Base-by-base conservation (phyloP, 2,329 filamentous ascomycete species). In the Neofusicoccum sp. region DNA sequence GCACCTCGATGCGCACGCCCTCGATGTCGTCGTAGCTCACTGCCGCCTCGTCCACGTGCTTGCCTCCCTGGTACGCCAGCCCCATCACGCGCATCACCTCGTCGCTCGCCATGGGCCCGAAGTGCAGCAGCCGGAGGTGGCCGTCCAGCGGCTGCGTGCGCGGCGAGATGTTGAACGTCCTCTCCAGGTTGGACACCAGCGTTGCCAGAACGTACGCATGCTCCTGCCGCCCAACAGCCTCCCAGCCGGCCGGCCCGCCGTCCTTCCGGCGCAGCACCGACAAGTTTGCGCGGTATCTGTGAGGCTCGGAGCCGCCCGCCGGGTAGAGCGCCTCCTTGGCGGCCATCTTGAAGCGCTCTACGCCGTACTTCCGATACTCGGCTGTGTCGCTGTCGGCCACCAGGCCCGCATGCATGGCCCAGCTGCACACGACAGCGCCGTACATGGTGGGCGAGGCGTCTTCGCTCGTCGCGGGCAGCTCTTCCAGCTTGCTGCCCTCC, bases 371-470 rank as follows among this genome's bases (percentile, higher is more conserved):
- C 63, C 93, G 88, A 74, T 93, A 93, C 65, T 86, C 88, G 0
- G 84, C 79, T 0, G 93, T 96, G 73, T 98, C 93, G 73, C 90
- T 95, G 77, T 97, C 92, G 67, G 90, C 92, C 24, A 98, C 91
- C 3, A 98, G 82, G 43, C 88, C 87, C 31, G 93, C 90, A 70
- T 98, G 93, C 69, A 98, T 86, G 20, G 90, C 93, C 83, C 96
- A 96, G 73, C 89, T 95, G 45, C 88, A 88, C 1, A 98, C 93
- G 24, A 97, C 91, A 26, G 89, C 89, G 28, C 91, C 93, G 68
- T 89, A 84, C 2, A 83, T 68, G 0, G 67, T 67, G 0, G 72
- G 71, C 0, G 63, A 68, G 3, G 66, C 71, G 54, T 65, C 70
- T 26, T 48, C 51, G 33, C 24, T 73, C 68, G 33, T 73, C 67